phyloP scores from a whole-genome alignment of 805 yeast genomes.

The Yamadazyma phyllophila region DNA sequence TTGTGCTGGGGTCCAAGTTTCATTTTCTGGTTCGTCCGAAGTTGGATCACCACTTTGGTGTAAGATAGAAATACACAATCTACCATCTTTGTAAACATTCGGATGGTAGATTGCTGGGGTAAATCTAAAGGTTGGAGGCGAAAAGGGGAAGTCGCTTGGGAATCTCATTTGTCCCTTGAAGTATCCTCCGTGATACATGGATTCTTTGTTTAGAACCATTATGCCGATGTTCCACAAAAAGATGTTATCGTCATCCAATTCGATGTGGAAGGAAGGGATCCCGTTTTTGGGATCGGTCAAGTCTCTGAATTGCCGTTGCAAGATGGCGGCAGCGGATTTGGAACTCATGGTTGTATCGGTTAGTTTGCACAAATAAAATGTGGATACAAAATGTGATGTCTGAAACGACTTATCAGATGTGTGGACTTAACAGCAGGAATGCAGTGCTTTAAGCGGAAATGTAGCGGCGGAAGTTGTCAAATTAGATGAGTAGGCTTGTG shows the following conservation, averaged over 20 bases:
- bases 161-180: conserved; percentile 92
- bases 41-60: conserved; percentile 91
- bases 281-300: conserved; percentile 88
- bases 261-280: conserved; percentile 60
- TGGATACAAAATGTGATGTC: background rate
- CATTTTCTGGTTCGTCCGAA: conserved; percentile 87
- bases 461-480: no score
- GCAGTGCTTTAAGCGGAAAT: background rate
- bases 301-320: conserved; percentile 91
- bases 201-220: conserved; percentile 86
- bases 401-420: no score
- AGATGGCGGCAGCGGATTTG: conserved; percentile 73
- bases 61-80: conserved; percentile 87
- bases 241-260: conserved; percentile 55
- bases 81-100: conserved; percentile 89
- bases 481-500: no score
- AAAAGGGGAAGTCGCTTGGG: conserved; percentile 86
- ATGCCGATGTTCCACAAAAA: conserved; percentile 82
- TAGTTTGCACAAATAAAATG: background rate
- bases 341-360: conserved; percentile 31
- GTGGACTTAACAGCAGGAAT: background rate
- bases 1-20: conserved; percentile 93
- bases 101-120: conserved; percentile 95
- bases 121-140: conserved; percentile 91
- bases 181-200: conserved; percentile 91